Evolutionary conservation across 2,329 filamentous ascomycete species (phyloP), one percentile per base, ranked within the genome.

Genomic region (Hypomyces perniciosus): DNA sequence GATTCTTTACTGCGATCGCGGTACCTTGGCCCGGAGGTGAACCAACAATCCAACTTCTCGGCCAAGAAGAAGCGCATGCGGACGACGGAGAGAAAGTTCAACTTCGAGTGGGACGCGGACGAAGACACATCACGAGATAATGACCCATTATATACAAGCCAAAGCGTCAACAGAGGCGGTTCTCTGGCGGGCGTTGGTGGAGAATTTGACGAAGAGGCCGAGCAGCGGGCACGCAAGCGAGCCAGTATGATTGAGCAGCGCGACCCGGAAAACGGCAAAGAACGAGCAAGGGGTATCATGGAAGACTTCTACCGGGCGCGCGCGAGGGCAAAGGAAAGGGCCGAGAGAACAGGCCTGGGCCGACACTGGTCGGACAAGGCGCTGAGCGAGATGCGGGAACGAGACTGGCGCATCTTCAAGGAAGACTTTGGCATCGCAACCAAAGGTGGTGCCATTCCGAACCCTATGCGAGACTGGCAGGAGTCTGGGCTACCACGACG

Each of bases 381-480:
- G 55, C 74, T 97, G 56, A 83, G 88, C 10, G 88, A 96, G 62
- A 99, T 99, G 93, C 88, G 90, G 56, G 91, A 97, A 71, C 80
- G 93, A 66, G 93, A 99, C 70, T 99, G 93, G 93, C 88, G 93
- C 65, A 97, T 99, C 61, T 96, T 99, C 83, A 99, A 97, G 72
- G 93, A 97, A 68, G 91, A 99, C 69, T 97, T 96, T 73, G 95
- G 93, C 61, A 99, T 99, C 65, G 79, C 86, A 38, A 96, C 90
- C 7, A 97, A 96, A 68, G 93, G 93, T 52, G 92, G 92, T 40
- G 79, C 80, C 28, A 90, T 97, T 50, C 93, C 93, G 1, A 92
- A 97, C 62, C 93, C 93, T 1, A 97, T 99, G 91, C 90, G 93
- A 45, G 90, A 78, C 59, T 99, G 93, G 93, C 66, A 80, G 43